Evolutionary conservation across 257 asterid species (phyloP).

Genomic region (Solanum tarapatanum): DNA sequence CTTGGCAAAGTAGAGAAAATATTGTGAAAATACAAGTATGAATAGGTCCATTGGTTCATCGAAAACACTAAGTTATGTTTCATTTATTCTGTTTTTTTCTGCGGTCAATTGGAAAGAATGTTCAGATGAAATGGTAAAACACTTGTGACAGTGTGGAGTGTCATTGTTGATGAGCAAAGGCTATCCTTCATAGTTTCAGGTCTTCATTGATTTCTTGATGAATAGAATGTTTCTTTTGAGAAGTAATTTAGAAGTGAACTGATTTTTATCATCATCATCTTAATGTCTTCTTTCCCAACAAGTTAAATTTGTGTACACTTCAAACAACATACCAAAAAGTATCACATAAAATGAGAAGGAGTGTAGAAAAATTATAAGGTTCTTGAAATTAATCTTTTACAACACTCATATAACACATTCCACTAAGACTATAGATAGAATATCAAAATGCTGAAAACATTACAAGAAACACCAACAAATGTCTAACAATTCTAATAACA

Average conservation of each 20-base stretch:
- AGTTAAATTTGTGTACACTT: too few species aligned
- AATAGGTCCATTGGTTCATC: neutral
- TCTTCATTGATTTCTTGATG: too few species aligned
- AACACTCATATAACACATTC: neutral
- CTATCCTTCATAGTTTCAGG: too few species aligned
- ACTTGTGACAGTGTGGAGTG: neutral
- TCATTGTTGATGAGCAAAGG: neutral
- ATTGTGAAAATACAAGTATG: neutral
- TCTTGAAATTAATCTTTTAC: neutral
- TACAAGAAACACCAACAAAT: neutral
- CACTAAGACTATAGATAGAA: too few species aligned
- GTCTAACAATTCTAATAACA: neutral
- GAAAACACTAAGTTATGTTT: neutral
- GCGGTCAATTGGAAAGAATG: neutral
- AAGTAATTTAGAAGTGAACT: too few species aligned
- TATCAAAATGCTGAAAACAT: neutral
- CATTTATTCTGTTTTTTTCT: neutral
- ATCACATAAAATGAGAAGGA: too few species aligned
- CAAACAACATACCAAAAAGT: too few species aligned
- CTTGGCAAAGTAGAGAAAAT: neutral
- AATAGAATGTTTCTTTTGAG: too few species aligned
- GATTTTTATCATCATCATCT: too few species aligned
- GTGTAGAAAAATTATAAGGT: too few species aligned
- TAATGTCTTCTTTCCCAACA: too few species aligned
- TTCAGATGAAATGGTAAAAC: neutral